Conservation (phyloP, 2,329 filamentous ascomycete species). For the Furcasterigmium furcatum region DNA sequence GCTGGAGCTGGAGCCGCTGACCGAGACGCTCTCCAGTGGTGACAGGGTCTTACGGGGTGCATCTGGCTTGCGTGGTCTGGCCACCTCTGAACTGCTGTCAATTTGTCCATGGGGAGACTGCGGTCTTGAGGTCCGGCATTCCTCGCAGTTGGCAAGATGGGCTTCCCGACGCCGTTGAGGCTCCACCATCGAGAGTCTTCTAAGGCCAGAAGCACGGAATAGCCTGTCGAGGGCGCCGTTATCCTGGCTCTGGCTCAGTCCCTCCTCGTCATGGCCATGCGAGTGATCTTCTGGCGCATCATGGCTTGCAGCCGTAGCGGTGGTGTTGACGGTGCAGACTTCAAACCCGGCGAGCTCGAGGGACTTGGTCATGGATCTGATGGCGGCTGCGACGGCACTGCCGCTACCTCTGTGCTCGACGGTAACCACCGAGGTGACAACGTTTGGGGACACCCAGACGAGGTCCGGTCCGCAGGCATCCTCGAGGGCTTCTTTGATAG, state of each 20-base stretch:
- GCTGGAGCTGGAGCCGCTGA: not conserved
- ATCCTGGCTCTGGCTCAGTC: conserved; percentile 13
- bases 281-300: conserved; percentile 12
- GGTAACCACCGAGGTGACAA: conserved; percentile 68
- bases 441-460: conserved; percentile 64
- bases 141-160: conserved; percentile 40
- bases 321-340: conserved; percentile 44
- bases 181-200: conserved; percentile 1
- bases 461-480: conserved; percentile 40
- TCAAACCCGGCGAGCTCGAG: conserved; percentile 59
- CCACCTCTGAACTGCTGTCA: not conserved
- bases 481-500: conserved; percentile 58
- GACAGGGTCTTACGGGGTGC: not conserved
- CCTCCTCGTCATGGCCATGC: conserved; percentile 11
- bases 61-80: not conserved
- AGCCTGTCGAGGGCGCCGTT: conserved; percentile 19
- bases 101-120: conserved; percentile 3
- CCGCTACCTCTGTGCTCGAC: conserved; percentile 47
- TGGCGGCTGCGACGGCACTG: conserved; percentile 28
- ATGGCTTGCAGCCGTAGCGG: conserved; percentile 22
- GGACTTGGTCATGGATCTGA: conserved; percentile 38
- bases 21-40: conserved; percentile 1
- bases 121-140: conserved; percentile 26
- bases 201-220: conserved; percentile 18
- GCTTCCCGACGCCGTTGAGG: conserved; percentile 13